A percentile compares a stretch with the other conserved stretches of the same genome.
These are phyloP conservation scores for Melanomma pulvis-pyrius DNA, from an alignment of 495 filamentous ascomycete species.

Conservation along the genomic window DNA sequence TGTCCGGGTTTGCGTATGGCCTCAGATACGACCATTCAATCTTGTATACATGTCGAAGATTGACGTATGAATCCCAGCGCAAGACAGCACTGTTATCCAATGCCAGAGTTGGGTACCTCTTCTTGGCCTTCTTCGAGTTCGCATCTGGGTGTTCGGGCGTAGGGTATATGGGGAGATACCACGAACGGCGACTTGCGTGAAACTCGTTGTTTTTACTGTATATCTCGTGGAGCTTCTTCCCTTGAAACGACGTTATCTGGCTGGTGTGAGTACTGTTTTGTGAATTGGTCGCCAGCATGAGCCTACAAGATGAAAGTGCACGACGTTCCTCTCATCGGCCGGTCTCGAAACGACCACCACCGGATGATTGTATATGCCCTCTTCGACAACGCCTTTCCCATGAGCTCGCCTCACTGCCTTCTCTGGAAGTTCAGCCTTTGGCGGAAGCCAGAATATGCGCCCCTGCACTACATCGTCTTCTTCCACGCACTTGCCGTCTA, in stretches of 20 bases:
- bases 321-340: conserved; percentile 13
- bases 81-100: conserved; percentile 12
- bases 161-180: conserved; percentile 33
- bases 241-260: conserved; percentile 37
- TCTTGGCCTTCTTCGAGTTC: conserved; percentile 31
- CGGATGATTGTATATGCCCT: conserved; percentile 37
- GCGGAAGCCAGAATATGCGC: conserved; percentile 33
- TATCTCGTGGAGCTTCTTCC: conserved; percentile 35
- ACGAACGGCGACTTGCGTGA: conserved; percentile 26
- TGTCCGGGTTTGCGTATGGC: conserved; percentile 30
- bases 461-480: conserved; percentile 31
- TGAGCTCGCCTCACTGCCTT: conserved; percentile 30
- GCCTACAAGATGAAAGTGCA: conserved; percentile 37
- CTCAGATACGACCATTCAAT: conserved; percentile 20
- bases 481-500: conserved; percentile 12
- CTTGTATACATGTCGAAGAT: conserved; percentile 31
- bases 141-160: conserved; percentile 34
- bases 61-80: conserved; percentile 37
- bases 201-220: conserved; percentile 37
- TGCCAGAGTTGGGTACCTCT: conserved; percentile 26
- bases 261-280: conserved; percentile 2
- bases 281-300: neutral
- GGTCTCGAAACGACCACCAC: conserved; percentile 29
- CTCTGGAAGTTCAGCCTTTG: conserved; percentile 24
- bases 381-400: conserved; percentile 35